A percentile compares a stretch with the other conserved stretches of the same genome.
Conservation (phyloP, 1,139 yeast species). For the Suhomyces atakaporum region DNA sequence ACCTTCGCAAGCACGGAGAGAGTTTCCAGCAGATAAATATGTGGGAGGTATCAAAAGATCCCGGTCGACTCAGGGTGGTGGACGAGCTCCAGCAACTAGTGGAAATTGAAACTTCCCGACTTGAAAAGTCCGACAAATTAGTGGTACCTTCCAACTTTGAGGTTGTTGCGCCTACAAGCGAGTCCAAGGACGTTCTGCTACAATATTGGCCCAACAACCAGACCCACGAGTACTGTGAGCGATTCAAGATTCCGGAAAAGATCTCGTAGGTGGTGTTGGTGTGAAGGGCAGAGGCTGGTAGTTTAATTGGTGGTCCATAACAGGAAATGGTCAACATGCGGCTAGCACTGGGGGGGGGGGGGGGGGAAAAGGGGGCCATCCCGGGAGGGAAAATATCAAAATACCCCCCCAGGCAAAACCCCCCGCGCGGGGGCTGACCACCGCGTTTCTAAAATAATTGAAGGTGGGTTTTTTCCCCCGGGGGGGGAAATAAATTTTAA, state of each 20-base stretch:
- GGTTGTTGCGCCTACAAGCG: constrained; percentile 32
- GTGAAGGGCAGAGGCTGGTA: too few species aligned
- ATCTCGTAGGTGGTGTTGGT: too few species aligned
- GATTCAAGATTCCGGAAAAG: constrained; percentile 22
- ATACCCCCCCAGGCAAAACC: too few species aligned
- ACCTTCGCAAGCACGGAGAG: constrained; percentile 15
- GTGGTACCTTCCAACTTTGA: constrained; percentile 28
- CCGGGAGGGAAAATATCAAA: too few species aligned
- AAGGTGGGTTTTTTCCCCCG: too few species aligned
- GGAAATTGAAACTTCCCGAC: constrained; percentile 21
- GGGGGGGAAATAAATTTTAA: too few species aligned
- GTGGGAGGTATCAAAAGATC: constrained; percentile 10
- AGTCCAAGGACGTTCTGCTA: constrained; percentile 18
- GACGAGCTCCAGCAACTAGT: constrained; percentile 26
- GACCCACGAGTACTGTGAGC: constrained; percentile 33
- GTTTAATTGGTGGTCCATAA: too few species aligned
- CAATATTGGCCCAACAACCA: constrained; percentile 42
- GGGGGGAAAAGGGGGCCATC: too few species aligned
- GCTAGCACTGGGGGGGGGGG: too few species aligned
- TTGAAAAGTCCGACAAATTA: constrained; percentile 19
- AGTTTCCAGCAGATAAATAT: constrained; percentile 14
- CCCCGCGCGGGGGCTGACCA: too few species aligned
- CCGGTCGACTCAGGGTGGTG: constrained; percentile 13
- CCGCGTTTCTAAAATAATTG: too few species aligned
- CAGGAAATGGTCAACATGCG: too few species aligned